phyloP scores from a whole-genome alignment of 2,329 filamentous ascomycete species.

The Neophaeococcomyces aloes region DNA sequence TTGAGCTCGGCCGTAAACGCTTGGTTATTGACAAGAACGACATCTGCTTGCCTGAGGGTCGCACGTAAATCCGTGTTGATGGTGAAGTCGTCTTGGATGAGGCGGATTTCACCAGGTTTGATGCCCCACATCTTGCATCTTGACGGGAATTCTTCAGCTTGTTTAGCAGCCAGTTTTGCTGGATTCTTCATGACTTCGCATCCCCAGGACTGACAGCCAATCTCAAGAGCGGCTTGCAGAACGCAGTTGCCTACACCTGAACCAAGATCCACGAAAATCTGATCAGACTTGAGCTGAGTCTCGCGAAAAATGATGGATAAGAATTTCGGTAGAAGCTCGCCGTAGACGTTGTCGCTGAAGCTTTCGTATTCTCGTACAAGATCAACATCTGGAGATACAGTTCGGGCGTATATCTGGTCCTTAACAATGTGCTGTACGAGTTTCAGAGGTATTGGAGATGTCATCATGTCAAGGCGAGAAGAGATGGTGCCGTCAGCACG shows the following conservation, averaged over 20 bases:
- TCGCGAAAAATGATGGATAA: constrained; percentile 71
- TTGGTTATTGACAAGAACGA: constrained; percentile 97
- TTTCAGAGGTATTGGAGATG: constrained; percentile 54
- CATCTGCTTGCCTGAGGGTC: constrained; percentile 73
- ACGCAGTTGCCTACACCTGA: constrained; percentile 95
- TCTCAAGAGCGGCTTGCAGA: constrained; percentile 82
- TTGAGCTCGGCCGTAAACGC: constrained; percentile 86
- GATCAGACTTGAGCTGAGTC: constrained; percentile 65
- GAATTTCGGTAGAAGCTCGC: constrained; percentile 79
- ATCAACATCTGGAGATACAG: constrained; percentile 80
- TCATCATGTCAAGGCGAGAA: constrained; percentile 58
- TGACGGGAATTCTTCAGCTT: constrained; percentile 72
- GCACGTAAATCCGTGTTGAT: constrained; percentile 59
- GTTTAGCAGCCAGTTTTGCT: constrained; percentile 67
- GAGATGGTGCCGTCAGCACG: constrained; percentile 61
- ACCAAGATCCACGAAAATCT: constrained; percentile 87
- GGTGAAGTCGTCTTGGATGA: constrained; percentile 77
- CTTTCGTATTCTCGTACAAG: constrained; percentile 75
- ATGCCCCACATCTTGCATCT: constrained; percentile 85
- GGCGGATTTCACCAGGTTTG: constrained; percentile 62
- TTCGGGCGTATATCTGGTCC: constrained; percentile 75
- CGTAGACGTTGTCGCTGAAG: constrained; percentile 88
- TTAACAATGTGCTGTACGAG: constrained; percentile 71
- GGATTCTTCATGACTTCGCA: constrained; percentile 94
- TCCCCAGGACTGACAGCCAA: constrained; percentile 89